Percentiles rank a stretch among this genome's conserved stretches.
phyloP scores from a whole-genome alignment of 495 filamentous ascomycete species.

The Extremus antarcticus region DNA sequence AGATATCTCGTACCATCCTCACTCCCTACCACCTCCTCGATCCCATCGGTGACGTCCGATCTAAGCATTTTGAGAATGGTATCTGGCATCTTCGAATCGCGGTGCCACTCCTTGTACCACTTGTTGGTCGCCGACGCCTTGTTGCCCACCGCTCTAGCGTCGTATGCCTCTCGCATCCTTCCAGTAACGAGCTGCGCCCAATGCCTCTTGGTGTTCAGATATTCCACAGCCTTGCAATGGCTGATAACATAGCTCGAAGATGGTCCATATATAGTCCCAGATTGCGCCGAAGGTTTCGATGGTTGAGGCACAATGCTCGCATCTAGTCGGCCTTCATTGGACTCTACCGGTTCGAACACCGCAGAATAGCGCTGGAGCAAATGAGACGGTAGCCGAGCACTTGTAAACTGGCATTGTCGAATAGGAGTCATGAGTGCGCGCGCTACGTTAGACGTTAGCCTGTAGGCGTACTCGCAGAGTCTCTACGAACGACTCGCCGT shows the following conservation, averaged over 20 bases:
- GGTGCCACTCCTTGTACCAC: background rate
- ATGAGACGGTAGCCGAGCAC: constrained; percentile 43
- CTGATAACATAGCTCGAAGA: constrained; percentile 5
- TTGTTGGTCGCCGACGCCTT: background rate
- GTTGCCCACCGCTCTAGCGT: background rate
- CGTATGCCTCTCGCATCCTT: constrained; percentile 25
- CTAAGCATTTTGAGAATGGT: background rate
- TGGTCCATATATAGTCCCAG: background rate
- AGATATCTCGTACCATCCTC: background rate
- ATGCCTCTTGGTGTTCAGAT: background rate
- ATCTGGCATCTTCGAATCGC: constrained; percentile 6
- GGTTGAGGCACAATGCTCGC: background rate
- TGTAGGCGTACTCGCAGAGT: constrained; percentile 11
- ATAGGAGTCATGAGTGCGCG: constrained; percentile 55
- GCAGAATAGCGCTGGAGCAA: constrained; percentile 56
- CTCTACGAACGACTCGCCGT: constrained; percentile 37
- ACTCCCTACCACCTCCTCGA: background rate
- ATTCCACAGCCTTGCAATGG: constrained; percentile 2
- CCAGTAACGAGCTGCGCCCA: constrained; percentile 25
- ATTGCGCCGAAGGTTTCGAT: background rate
- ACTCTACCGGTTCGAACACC: constrained; percentile 44
- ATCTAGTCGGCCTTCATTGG: background rate
- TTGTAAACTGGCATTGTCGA: constrained; percentile 51
- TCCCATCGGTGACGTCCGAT: background rate
- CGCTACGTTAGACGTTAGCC: constrained; percentile 31